These are phyloP conservation scores for Golubevia pallescens DNA, from an alignment of 1,284 basidiomycete species.

Conservation along the genomic window DNA sequence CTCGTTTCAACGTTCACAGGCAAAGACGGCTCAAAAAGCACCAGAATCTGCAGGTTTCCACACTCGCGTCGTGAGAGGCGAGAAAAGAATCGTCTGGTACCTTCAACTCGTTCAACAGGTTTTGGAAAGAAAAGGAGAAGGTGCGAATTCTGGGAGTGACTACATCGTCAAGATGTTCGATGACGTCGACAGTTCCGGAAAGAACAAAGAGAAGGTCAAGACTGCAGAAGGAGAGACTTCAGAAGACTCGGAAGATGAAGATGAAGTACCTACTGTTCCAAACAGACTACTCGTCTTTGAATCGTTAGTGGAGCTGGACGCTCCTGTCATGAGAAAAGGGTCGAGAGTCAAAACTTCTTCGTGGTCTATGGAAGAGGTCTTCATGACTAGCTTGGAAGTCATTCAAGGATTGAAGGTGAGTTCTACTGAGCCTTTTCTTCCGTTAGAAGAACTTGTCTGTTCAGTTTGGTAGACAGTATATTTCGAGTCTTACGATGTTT, in stretches of 20 bases:
- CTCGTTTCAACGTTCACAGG: too few relatives aligned
- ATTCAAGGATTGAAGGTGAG: neutral
- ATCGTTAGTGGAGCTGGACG: neutral
- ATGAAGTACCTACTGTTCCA: neutral
- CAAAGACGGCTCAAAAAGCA: neutral
- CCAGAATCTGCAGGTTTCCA: neutral
- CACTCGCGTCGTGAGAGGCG: neutral
- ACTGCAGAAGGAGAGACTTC: neutral
- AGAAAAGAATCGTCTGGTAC: neutral
- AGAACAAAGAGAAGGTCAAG: neutral
- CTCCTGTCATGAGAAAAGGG: neutral
- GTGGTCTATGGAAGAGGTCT: neutral
- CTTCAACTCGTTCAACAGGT: neutral
- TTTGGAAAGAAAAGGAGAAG: neutral
- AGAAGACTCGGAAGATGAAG: neutral
- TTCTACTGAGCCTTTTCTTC: neutral
- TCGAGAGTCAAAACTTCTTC: neutral
- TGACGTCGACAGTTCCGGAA: neutral
- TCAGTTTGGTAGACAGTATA: too few relatives aligned
- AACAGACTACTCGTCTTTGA: neutral
- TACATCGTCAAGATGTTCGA: conserved; percentile 6
- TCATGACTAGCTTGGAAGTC: neutral
- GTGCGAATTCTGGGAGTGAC: conserved; percentile 57
- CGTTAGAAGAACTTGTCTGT: too few relatives aligned
- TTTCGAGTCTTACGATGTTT: too few relatives aligned